Evolutionary conservation across 768 basidiomycete genomes (phyloP).

Genomic region (Coprinellus micaceus): DNA sequence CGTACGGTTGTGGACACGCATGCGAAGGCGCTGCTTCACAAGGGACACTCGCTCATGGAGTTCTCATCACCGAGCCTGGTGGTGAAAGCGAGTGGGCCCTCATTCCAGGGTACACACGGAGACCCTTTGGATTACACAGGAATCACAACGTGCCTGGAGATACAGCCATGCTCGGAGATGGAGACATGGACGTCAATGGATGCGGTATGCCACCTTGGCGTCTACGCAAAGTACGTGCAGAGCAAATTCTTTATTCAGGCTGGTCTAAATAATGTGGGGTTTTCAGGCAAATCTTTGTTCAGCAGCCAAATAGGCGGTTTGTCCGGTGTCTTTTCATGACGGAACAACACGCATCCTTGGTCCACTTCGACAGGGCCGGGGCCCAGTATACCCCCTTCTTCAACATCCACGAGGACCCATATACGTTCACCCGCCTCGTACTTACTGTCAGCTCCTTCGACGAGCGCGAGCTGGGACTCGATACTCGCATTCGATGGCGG

Average conservation of each 20-base stretch:
- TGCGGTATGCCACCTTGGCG: neutral
- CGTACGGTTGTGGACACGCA: conserved; percentile 36
- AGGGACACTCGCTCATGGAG: conserved; percentile 1
- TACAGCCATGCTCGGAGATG: neutral
- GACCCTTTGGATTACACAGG: neutral
- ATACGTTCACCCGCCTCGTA: neutral
- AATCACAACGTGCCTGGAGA: neutral
- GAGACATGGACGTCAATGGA: neutral
- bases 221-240: neutral
- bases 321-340: conserved; percentile 1
- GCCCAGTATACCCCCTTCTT: neutral
- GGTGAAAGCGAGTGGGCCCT: neutral
- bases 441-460: neutral
- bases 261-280: neutral
- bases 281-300: neutral
- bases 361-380: conserved; percentile 7
- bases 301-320: conserved; percentile 4
- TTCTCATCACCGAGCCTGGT: neutral
- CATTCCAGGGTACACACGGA: neutral
- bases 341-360: neutral
- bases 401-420: conserved; percentile 1
- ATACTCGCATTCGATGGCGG: conserved; percentile 1
- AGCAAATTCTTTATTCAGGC: neutral
- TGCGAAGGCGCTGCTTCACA: conserved; percentile 30
- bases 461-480: neutral